Base-by-base conservation (phyloP, 164 flowering plant species). In the Tetrastigma voinierianum region DNA sequence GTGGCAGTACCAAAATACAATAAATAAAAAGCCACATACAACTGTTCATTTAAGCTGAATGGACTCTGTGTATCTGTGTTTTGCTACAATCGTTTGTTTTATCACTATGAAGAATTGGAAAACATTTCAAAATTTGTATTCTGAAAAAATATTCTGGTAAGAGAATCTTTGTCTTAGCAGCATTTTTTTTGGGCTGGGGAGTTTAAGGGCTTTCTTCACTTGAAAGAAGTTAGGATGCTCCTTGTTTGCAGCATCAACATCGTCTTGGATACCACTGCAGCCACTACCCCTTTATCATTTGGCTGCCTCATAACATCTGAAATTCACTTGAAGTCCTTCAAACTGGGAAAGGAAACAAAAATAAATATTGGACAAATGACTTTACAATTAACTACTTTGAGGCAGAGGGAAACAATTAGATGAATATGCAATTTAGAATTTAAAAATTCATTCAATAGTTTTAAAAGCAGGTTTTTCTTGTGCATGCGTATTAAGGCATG, bases 231-330 rank as follows among this genome's bases (percentile, higher is more conserved):
- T 57, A 23, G 86, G n/a, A 10, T 76, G 71, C 70, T 83, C 86
- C 67, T 78, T 82, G 84, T 91, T 73, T 51, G 96, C 97, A 52
- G 87, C 80, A 14, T 86, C 88, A 62, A 90, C 92, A 72, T 91
- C 99, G 40, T 87, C 92, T 0, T 84, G 87, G 97, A 93, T 59
- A 98, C 95, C 70, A 96, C 98, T 2, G 96, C 91, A 23, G 90
- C 98, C 51, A 75, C 87, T 40, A 93, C 90, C 9, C 99, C 98
- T 76, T 82, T 88, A 61, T 86, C n/a, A 83, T 78, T 85, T 93
- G 17, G 89, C 85, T 1, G 85, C 82, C 4, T 89, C 96, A 16
- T 65, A 32, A 81, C 97, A 60, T 83, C 85, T 1, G 86, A 67
- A 90, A 90, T 54, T 89, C 86, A n/a, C 78, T 78, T 86, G 84